phyloP scores from a whole-genome alignment of 495 filamentous ascomycete genomes.

The Aspergillus homomorphus region DNA sequence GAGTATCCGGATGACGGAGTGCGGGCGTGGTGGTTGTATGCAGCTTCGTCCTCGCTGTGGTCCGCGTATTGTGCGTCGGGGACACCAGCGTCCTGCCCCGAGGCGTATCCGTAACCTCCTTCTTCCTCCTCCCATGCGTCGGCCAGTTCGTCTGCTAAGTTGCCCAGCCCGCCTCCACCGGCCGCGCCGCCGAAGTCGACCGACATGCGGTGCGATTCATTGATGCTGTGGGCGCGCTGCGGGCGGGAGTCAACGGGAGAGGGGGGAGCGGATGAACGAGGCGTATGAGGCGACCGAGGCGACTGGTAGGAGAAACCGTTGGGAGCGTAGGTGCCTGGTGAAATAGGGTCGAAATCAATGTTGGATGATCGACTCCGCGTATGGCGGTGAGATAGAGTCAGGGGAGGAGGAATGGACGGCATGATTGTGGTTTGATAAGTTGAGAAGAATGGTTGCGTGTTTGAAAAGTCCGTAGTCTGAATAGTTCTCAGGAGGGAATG shows the following conservation, averaged over 20 bases:
- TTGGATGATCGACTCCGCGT: constrained; percentile 45
- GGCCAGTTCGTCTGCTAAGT: constrained; percentile 73
- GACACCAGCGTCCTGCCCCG: constrained; percentile 36
- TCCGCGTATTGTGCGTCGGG: constrained; percentile 34
- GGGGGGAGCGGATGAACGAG: constrained; percentile 55
- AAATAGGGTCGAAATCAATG: constrained; percentile 53
- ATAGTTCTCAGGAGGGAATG: neutral
- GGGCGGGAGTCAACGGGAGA: constrained; percentile 59
- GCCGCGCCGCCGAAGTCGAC: constrained; percentile 40
- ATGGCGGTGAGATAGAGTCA: constrained; percentile 59
- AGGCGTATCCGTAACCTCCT: constrained; percentile 43
- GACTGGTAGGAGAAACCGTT: constrained; percentile 44
- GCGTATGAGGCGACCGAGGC: constrained; percentile 31
- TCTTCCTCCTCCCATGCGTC: constrained; percentile 63
- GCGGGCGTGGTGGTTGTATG: constrained; percentile 24
- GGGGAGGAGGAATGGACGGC: constrained; percentile 56
- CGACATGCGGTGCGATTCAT: constrained; percentile 45
- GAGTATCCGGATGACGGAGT: constrained; percentile 28
- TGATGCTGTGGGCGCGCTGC: constrained; percentile 50
- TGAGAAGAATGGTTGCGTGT: neutral
- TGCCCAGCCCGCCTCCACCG: constrained; percentile 61
- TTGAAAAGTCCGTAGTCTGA: neutral
- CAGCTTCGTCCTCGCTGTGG: constrained; percentile 35
- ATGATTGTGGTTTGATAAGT: constrained; percentile 23
- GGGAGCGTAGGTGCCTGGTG: constrained; percentile 35